A percentile compares a stretch with the other conserved stretches of the same genome.
Evolutionary conservation across 108 stramenopile species (phyloP).

Genomic region (Nitzschia sp.): DNA sequence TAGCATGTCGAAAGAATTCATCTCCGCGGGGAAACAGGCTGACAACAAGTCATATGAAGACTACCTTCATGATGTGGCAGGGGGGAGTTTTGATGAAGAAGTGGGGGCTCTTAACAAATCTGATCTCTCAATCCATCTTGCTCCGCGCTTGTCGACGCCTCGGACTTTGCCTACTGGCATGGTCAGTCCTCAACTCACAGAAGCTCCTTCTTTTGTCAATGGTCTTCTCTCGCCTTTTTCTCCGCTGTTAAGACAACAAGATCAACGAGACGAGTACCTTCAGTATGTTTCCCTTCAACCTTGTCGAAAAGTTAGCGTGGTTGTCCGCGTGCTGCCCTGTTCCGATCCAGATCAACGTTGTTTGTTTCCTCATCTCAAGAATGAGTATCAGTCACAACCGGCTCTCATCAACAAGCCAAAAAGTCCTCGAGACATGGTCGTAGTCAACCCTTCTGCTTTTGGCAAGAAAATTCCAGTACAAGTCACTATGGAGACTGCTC

Average conservation of each 20-base stretch:
- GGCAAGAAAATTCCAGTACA: slow-evolving; percentile 53
- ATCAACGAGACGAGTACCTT: slow-evolving; percentile 18
- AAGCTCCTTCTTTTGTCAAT: slow-evolving; percentile 20
- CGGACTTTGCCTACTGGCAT: slow-evolving; percentile 2
- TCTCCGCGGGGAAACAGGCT: too few relatives aligned
- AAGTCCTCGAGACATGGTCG: slow-evolving; percentile 47
- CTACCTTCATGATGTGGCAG: slow-evolving; percentile 9
- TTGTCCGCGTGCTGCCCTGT: slow-evolving; percentile 25
- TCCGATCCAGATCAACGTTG: slow-evolving; percentile 30
- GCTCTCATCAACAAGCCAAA: not conserved
- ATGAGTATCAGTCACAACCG: not conserved
- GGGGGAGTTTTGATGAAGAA: slow-evolving; percentile 8
- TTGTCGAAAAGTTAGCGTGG: slow-evolving; percentile 40
- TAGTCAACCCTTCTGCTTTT: slow-evolving; percentile 82
- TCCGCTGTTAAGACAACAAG: slow-evolving; percentile 15
- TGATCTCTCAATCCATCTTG: not conserved
- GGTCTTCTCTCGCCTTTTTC: slow-evolving; percentile 41
- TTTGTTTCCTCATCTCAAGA: slow-evolving; percentile 39
- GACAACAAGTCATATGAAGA: not conserved
- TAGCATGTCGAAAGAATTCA: too few relatives aligned
- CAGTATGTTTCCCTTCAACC: slow-evolving; percentile 37
- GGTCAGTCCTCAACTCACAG: slow-evolving; percentile 21
- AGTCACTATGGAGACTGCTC: slow-evolving; percentile 73
- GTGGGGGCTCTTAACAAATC: slow-evolving; percentile 1
- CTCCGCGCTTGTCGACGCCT: not conserved